Evolutionary conservation across 2,329 filamentous ascomycete genomes (phyloP), one percentile per base, ranked within the genome.

Genomic region (Botrytis aclada): DNA sequence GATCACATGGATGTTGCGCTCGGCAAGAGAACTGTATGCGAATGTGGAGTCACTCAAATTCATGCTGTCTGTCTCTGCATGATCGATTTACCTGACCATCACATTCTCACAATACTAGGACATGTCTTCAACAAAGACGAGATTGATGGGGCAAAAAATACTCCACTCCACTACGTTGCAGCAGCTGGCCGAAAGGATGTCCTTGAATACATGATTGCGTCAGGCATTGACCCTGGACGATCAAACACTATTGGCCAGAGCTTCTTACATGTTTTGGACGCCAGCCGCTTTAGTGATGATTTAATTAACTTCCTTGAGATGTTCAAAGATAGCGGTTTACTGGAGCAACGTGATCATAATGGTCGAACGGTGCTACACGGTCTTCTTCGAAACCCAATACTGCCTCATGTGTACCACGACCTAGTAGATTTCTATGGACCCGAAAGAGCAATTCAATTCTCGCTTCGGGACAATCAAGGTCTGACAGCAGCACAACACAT

Each of bases 241-340:
- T n/a, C 56, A 5, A 71, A 71, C 32, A 16, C 32, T 14, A 64
- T 58, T 60, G 61, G 67, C 3, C 39, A 73, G 41, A 71, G 54
- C 56, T 73, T 73, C 18, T 32, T 73, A 51, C 67, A 73, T 64
- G 72, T 66, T 71, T 60, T 73, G 20, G 66, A 73, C 22, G 61
- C 58, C 39, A 71, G 45, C 29, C 47, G 51, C 34, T 73, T 73
- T 69, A 64, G 72, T 60, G 72, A 71, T 18, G 58, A 64, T 54
- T 51, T 73, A 10, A 70, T 70, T 25, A 54, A 70, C 32, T 73
- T 73, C 25, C 39, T 73, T 18, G 25, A 16, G 29, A 34, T 54
- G 32, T 73, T 73, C 39, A 71, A 71, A n/a, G 51, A 58, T 34
- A 47, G 39, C 16, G 72, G 61, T 18, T 34, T 73, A 32, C 39